phyloP scores from a whole-genome alignment of 1,284 basidiomycete genomes.

The Trichosporon asahii region DNA sequence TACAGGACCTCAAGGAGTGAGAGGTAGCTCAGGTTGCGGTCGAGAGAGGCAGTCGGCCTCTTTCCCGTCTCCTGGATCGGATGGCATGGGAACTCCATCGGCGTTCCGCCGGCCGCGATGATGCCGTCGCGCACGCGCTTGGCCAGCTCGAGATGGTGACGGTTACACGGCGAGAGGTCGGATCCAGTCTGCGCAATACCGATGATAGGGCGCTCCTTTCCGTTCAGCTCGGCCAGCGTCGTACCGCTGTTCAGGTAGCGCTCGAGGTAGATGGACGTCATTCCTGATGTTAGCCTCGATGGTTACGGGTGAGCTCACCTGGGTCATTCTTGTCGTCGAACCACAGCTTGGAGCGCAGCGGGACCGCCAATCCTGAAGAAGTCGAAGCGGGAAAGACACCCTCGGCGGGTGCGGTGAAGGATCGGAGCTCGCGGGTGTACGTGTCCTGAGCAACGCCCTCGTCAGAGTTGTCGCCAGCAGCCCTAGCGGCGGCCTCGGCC shows the following conservation, averaged over 20 bases:
- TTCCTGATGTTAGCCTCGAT: conserved; percentile 25
- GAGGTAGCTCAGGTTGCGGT: conserved; percentile 50
- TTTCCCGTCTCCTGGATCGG: conserved; percentile 53
- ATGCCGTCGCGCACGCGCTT: conserved; percentile 51
- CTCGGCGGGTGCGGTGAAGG: conserved; percentile 42
- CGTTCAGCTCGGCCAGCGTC: conserved; percentile 38
- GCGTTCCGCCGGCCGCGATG: conserved; percentile 49
- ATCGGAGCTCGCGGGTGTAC: conserved; percentile 27
- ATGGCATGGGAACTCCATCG: conserved; percentile 52
- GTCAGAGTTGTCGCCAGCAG: conserved; percentile 37
- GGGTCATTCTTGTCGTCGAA: conserved; percentile 43
- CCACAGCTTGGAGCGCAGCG: conserved; percentile 47
- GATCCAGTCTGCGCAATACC: conserved; percentile 63
- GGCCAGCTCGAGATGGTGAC: conserved; percentile 47
- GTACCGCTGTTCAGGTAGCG: conserved; percentile 49
- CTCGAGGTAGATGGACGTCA: conserved; percentile 44
- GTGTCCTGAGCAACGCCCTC: conserved; percentile 14
- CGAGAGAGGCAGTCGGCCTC: conserved; percentile 48
- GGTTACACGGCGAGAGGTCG: conserved; percentile 48
- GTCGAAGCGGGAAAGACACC: conserved; percentile 23
- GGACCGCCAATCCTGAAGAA: conserved; percentile 28
- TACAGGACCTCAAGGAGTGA: conserved; percentile 48
- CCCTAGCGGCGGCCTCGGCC: not conserved
- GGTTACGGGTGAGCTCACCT: conserved; percentile 35
- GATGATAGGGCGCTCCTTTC: conserved; percentile 82